Conservation (phyloP, 1,139 yeast genomes). For the Taphrina populina region DNA sequence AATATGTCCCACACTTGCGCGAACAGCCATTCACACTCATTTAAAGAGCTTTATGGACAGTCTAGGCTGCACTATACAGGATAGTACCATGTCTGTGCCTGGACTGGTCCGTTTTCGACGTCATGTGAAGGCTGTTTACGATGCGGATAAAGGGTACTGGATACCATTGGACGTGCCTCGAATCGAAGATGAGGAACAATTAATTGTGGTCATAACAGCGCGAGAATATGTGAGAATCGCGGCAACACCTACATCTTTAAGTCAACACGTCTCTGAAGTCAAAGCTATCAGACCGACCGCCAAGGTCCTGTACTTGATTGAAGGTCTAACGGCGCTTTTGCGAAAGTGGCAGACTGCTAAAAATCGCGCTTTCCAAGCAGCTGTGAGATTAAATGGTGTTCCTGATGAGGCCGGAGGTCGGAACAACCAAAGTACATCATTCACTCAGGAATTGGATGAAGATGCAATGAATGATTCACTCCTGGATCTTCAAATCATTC, state of each 20-base stretch:
- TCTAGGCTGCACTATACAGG: conserved; percentile 13
- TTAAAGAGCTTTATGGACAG: conserved; percentile 28
- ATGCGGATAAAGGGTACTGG: conserved; percentile 37
- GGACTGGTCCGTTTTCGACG: conserved; percentile 39
- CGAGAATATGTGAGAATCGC: conserved; percentile 36
- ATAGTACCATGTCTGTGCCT: conserved; percentile 28
- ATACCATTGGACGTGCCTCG: conserved; percentile 38
- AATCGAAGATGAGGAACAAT: conserved; percentile 36
- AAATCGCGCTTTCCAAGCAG: conserved; percentile 36
- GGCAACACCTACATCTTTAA: conserved; percentile 20
- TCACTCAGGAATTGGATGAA: conserved; percentile 23
- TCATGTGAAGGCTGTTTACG: conserved; percentile 37
- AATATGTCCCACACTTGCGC: conserved; percentile 34
- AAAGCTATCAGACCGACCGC: conserved; percentile 21
- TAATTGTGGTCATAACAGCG: conserved; percentile 36
- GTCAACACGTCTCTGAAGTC: conserved; percentile 19
- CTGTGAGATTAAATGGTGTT: conserved; percentile 35
- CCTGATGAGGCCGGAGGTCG: neutral
- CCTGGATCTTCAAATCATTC: conserved; percentile 36
- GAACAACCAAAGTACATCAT: neutral
- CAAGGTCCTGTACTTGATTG: conserved; percentile 38
- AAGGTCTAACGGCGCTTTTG: conserved; percentile 36
- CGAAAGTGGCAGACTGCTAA: conserved; percentile 32
- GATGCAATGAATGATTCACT: conserved; percentile 38
- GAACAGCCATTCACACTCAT: conserved; percentile 35